A percentile compares a stretch with the other conserved stretches of the same genome.
Evolutionary conservation across 108 stramenopile genomes (phyloP).

Genomic region (Schizochytrium sp.): DNA sequence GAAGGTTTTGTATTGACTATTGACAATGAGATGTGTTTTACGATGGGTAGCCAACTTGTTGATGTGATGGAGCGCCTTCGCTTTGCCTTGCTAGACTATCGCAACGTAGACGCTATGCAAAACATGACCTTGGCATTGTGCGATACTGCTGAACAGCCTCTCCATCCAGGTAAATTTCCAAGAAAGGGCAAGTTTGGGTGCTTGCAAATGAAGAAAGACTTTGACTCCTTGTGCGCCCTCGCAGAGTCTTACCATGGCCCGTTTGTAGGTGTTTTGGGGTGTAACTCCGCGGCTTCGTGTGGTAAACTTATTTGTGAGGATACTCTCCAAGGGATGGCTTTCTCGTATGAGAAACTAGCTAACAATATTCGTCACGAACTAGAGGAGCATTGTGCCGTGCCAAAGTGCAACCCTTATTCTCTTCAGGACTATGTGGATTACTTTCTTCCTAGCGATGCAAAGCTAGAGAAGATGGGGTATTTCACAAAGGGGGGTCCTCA

Average conservation of each 20-base stretch:
- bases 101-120: neutral
- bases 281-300: neutral
- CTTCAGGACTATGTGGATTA: slow-evolving; percentile 2
- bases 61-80: neutral
- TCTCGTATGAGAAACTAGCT: neutral
- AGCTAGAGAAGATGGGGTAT: neutral
- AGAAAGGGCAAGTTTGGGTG: neutral
- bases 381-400: neutral
- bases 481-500: neutral
- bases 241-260: neutral
- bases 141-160: neutral
- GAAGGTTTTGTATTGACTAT: neutral
- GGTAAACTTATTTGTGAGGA: slow-evolving; percentile 29
- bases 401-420: neutral
- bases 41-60: neutral
- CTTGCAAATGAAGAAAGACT: slow-evolving; percentile 13
- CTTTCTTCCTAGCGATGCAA: neutral
- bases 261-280: neutral
- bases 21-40: neutral
- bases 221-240: neutral
- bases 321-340: slow-evolving; percentile 15
- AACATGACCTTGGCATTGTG: slow-evolving; percentile 6
- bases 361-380: neutral
- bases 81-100: slow-evolving; percentile 15
- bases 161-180: neutral